phyloP scores from a whole-genome alignment of 2,329 filamentous ascomycete species.

The Pseudocercospora macadamiae region DNA sequence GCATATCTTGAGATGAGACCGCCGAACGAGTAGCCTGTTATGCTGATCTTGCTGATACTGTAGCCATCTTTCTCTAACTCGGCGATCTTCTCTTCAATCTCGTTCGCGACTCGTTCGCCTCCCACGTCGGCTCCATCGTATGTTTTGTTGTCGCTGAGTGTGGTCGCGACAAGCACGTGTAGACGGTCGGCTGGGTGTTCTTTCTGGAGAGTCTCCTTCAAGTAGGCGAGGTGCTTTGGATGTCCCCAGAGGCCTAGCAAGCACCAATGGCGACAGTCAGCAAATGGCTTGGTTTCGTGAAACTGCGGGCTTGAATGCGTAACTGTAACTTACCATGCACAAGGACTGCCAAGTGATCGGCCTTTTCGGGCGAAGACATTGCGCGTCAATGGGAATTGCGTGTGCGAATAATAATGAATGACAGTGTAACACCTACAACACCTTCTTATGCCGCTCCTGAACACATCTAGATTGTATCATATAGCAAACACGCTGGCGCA shows the following conservation, averaged over 20 bases:
- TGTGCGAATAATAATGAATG: background rate
- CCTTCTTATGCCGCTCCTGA: constrained; percentile 8
- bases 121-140: constrained; percentile 71
- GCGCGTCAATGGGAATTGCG: constrained; percentile 15
- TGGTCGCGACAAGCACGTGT: constrained; percentile 71
- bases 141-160: constrained; percentile 71
- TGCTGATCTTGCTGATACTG: constrained; percentile 77
- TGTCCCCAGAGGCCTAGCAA: constrained; percentile 73
- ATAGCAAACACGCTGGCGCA: background rate
- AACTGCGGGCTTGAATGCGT: constrained; percentile 58
- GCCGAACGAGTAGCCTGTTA: constrained; percentile 88
- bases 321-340: constrained; percentile 63
- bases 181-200: constrained; percentile 65
- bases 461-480: background rate
- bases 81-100: constrained; percentile 63
- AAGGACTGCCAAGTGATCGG: constrained; percentile 73
- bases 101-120: constrained; percentile 66
- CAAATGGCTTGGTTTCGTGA: constrained; percentile 16
- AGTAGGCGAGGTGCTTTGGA: constrained; percentile 69
- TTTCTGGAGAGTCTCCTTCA: constrained; percentile 67
- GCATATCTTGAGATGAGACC: constrained; percentile 86
- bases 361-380: constrained; percentile 17
- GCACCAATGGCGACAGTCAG: background rate
- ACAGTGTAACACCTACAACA: constrained; percentile 15
- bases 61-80: constrained; percentile 63